Evolutionary conservation across 2,329 filamentous ascomycete species (phyloP), one percentile per base, ranked within the genome.

Genomic region (Alternaria ethzedia): DNA sequence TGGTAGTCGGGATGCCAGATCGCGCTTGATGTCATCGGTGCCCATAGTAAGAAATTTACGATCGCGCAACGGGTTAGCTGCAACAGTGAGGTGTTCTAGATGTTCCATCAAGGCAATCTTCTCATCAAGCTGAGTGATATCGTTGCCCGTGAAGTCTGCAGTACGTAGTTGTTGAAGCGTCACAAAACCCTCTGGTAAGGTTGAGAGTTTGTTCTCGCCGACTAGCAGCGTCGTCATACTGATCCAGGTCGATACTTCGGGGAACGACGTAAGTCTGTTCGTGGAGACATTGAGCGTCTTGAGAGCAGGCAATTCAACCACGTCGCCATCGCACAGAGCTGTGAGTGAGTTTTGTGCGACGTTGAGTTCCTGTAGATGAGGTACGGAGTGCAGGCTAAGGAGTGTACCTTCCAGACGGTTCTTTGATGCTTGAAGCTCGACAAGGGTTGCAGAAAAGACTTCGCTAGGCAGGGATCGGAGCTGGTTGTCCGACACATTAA

Each of bases 61-160:
- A 76, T 97, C 94, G 13, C 92, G 87, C 13, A 99, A 83, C 0
- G 96, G 96, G 73, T 99, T 99, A n/a, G 93, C 94, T 46, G 89
- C 90, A 30, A 99, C 84, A 5, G 90, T 89, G 45, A 98, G 86
- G 75, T 90, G 90, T 20, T 89, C 86, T 10, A 99, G 82, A 47
- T 82, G 89, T 6, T 93, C 88, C 93, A 98, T 97, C 25, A 88
- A 83, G 6, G 90, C 91, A 61, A 98, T 88, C 67, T 89, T 89
- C 0, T 92, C 86, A 28, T 96, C 92, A 8, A 99, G 79, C 12
- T 87, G 83, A 3, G 88, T 88, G 51, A 99, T 88, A 67, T 96
- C 89, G 74, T 99, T 99, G 69, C 90, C 89, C 0, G 91, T 92
- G 68, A 98, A 90, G 78, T 97, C 93, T 28, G 90, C 91, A 59